Base-by-base conservation (phyloP, 139 green algal genomes). In the Coccomyxa sp. region DNA sequence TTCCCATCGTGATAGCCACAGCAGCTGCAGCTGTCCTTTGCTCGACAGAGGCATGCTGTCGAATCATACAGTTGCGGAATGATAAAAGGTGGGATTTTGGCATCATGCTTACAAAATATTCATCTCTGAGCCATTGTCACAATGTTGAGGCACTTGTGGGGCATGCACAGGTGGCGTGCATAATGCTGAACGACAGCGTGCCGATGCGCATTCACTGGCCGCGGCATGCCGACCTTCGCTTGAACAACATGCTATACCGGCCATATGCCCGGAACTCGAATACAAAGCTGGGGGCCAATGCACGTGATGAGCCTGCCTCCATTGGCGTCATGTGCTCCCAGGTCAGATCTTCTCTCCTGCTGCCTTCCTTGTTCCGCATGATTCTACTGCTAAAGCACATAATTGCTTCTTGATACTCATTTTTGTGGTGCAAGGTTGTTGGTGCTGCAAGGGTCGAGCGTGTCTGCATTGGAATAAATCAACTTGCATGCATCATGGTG, bases 201-300 rank as follows among this genome's bases (percentile, higher is more conserved):
- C 80, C 85, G 15, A 90, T 89, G 79, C 88, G 94, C 78, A 90
- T 91, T 59, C 92, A 96, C 83, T 98, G 94, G 94, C 94, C 94
- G 0, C 80, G 82, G 12, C 31, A 86, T 18, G 68, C 88, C 13
- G 87, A 88, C 28, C 83, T 97, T 45, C 79, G 79, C 0, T 81
- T 94, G 10, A 94, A 95, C 80, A 79, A 57, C 74, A 85, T 90
- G 80, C 58, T 63, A 9, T 87, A 88, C 81, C 77, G 88, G 51
- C 85, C 88, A 4, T 93, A 93, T 51, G 28, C 32, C 0, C 86
- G 91, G 25, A 83, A 84, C 71, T 18, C 32, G 18, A 88, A 85
- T 38, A 82, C 71, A 28, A 95, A 94, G 81, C 87, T 96, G 83
- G 93, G 93, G 30, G 81, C 82, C 67, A 96, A 96, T 85, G 89